Evolutionary conservation across 2,329 filamentous ascomycete genomes (phyloP).

Genomic region (Fusarium sp.): DNA sequence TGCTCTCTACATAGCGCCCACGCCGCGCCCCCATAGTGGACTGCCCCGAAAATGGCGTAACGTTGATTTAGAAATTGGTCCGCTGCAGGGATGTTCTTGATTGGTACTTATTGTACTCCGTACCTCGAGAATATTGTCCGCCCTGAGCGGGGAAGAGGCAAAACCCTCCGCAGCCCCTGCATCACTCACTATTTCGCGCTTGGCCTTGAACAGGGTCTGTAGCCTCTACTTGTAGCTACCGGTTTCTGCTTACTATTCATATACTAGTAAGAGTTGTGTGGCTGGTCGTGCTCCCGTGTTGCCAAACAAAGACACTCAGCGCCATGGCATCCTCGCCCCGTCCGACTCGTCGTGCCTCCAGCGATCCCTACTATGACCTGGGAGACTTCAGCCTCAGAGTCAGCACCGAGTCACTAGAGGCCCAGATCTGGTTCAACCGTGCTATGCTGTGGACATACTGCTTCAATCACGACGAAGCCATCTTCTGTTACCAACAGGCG

Average conservation of each 20-base stretch:
- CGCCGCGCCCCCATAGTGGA: too few relatives aligned
- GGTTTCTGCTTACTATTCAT: too few relatives aligned
- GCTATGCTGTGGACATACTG: conserved; percentile 78
- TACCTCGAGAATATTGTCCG: background rate
- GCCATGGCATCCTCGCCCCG: conserved; percentile 10
- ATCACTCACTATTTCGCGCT: too few relatives aligned
- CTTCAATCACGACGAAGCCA: conserved; percentile 80
- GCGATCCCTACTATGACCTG: conserved; percentile 19
- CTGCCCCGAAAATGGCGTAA: too few relatives aligned
- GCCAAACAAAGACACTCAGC: background rate
- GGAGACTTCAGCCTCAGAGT: too few relatives aligned
- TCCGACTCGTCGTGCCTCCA: background rate
- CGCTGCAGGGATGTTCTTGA: background rate
- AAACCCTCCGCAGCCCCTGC: conserved; percentile 8
- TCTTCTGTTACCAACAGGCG: conserved; percentile 69
- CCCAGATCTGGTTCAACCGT: conserved; percentile 74
- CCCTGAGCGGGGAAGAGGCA: background rate
- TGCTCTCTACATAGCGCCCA: too few relatives aligned
- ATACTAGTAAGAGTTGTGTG: too few relatives aligned
- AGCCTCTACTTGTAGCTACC: background rate
- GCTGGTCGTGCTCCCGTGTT: background rate
- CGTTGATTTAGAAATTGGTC: too few relatives aligned
- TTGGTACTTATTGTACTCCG: too few relatives aligned
- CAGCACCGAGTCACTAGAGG: too few relatives aligned
- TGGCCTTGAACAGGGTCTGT: too few relatives aligned